Percentiles rank a stretch among this genome's conserved stretches.
Evolutionary conservation across 495 filamentous ascomycete species (phyloP).

Genomic region (Pseudomonodictys pantanalensis): DNA sequence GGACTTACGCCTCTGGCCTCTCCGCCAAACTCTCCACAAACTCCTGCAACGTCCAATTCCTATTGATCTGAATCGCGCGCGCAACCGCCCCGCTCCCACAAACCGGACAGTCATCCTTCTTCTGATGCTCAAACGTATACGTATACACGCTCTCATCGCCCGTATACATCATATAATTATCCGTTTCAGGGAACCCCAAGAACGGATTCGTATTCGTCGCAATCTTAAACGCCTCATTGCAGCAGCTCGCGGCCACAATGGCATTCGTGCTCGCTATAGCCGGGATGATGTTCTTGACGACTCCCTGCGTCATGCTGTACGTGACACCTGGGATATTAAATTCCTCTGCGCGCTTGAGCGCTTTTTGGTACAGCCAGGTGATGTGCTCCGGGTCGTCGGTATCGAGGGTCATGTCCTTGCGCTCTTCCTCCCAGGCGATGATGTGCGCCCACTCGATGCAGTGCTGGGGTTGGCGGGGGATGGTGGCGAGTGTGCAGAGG

Average conservation of each 20-base stretch:
- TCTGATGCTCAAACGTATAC: slow-evolving; percentile 89
- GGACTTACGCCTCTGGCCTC: slow-evolving; percentile 65
- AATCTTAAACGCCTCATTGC: slow-evolving; percentile 96
- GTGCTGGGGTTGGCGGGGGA: slow-evolving; percentile 95
- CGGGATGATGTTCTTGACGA: slow-evolving; percentile 99
- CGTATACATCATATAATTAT: slow-evolving; percentile 99
- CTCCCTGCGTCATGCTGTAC: slow-evolving; percentile 94
- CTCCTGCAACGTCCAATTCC: slow-evolving; percentile 70
- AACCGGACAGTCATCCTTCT: slow-evolving; percentile 90
- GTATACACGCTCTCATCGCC: slow-evolving; percentile 95
- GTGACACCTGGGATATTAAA: slow-evolving; percentile 93
- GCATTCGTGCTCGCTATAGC: slow-evolving; percentile 98
- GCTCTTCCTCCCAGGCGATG: slow-evolving; percentile 70
- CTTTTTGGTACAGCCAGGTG: slow-evolving; percentile 90
- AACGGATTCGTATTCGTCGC: slow-evolving; percentile 75
- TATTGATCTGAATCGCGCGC: slow-evolving; percentile 66
- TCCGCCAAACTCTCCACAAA: slow-evolving; percentile 83
- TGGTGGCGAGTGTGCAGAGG: slow-evolving; percentile 93
- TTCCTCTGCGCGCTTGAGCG: slow-evolving; percentile 72
- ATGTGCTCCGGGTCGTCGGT: slow-evolving; percentile 97
- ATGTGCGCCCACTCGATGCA: slow-evolving; percentile 99
- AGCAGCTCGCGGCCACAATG: slow-evolving; percentile 90
- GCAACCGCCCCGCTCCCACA: slow-evolving; percentile 69
- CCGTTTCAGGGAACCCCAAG: slow-evolving; percentile 49
- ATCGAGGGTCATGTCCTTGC: slow-evolving; percentile 62